A percentile compares a stretch with the other conserved stretches of the same genome.
These are phyloP conservation scores for Lichtheimia hyalospora DNA, from an alignment of 371 early-diverging fungal species.

Conservation along the genomic window DNA sequence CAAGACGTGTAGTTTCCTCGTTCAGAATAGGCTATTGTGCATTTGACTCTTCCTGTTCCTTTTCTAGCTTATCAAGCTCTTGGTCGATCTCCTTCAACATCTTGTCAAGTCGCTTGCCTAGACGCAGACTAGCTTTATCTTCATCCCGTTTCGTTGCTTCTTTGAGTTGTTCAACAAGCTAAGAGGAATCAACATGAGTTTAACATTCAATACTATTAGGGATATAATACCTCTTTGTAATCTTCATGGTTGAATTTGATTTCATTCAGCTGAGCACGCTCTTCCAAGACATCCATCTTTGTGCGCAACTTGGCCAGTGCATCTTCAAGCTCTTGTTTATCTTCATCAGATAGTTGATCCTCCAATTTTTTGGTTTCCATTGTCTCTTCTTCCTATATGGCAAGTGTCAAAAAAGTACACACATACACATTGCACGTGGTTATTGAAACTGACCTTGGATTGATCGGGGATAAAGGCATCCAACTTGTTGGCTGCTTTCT, in stretches of 20 bases:
- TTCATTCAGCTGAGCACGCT: slow-evolving; percentile 67
- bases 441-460: neutral
- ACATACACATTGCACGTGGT: neutral
- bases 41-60: slow-evolving; percentile 15
- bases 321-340: slow-evolving; percentile 63
- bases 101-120: slow-evolving; percentile 64
- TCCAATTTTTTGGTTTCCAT: slow-evolving; percentile 24
- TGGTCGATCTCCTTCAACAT: slow-evolving; percentile 70
- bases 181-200: slow-evolving; percentile 3
- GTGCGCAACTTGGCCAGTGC: slow-evolving; percentile 63
- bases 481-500: slow-evolving; percentile 34
- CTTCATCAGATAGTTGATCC: slow-evolving; percentile 58
- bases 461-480: slow-evolving; percentile 29
- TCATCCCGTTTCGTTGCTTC: slow-evolving; percentile 58
- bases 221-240: slow-evolving; percentile 55
- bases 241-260: slow-evolving; percentile 67
- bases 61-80: slow-evolving; percentile 64
- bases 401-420: neutral
- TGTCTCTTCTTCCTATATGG: slow-evolving; percentile 10
- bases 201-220: no score
- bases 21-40: neutral
- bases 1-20: no score
- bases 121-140: slow-evolving; percentile 53
- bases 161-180: slow-evolving; percentile 59
- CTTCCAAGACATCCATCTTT: slow-evolving; percentile 63